phyloP scores from a whole-genome alignment of 2,329 filamentous ascomycete species.

The Diaporthe australafricana region DNA sequence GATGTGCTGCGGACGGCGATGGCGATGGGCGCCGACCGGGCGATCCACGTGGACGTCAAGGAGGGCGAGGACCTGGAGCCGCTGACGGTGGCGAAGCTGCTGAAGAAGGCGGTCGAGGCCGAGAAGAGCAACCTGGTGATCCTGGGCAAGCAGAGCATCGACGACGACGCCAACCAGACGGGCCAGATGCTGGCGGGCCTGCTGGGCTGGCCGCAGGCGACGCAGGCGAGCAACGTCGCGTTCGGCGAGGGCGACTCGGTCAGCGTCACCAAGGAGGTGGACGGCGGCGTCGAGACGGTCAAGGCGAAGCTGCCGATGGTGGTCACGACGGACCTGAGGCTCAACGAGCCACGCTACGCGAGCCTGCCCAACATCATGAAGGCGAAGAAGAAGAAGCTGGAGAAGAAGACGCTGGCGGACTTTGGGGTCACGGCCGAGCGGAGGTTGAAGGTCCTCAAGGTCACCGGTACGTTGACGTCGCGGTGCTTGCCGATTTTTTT shows the following conservation, averaged over 20 bases:
- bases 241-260: slow-evolving; percentile 78
- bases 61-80: slow-evolving; percentile 86
- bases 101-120: slow-evolving; percentile 81
- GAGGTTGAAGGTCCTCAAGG: slow-evolving; percentile 90
- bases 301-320: slow-evolving; percentile 88
- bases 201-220: slow-evolving; percentile 93
- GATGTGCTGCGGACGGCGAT: slow-evolving; percentile 95
- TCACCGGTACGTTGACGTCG: slow-evolving; percentile 72
- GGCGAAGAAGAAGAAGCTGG: slow-evolving; percentile 99
- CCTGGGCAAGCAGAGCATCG: slow-evolving; percentile 97
- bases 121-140: slow-evolving; percentile 93
- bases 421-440: slow-evolving; percentile 80
- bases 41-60: slow-evolving; percentile 84
- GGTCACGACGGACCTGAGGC: slow-evolving; percentile 91
- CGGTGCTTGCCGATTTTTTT: slow-evolving; percentile 27
- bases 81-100: slow-evolving; percentile 89
- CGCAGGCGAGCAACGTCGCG: slow-evolving; percentile 87
- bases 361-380: slow-evolving; percentile 99
- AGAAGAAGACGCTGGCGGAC: slow-evolving; percentile 89
- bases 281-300: slow-evolving; percentile 93
- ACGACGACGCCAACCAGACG: slow-evolving; percentile 95
- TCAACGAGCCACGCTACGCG: slow-evolving; percentile 96
- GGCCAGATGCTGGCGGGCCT: slow-evolving; percentile 97
- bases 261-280: slow-evolving; percentile 89
- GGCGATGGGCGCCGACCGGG: slow-evolving; percentile 98